phyloP scores from a whole-genome alignment of 352 stramenopile species.

The Globisporangium middletonii region DNA sequence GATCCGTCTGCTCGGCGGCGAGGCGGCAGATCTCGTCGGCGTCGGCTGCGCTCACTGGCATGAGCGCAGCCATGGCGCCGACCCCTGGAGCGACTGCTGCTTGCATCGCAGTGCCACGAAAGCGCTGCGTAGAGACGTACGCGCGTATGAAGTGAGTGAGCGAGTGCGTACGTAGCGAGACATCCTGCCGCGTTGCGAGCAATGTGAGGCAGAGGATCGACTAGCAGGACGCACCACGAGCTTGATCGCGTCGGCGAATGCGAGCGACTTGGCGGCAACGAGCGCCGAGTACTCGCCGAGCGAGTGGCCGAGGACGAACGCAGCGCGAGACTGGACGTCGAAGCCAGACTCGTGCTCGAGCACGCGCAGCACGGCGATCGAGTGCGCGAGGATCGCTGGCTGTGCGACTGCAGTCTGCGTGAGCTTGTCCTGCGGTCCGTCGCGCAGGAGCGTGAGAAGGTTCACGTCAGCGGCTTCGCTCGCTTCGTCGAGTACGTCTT shows the following conservation, averaged over 20 bases:
- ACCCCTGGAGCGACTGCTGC: constrained; percentile 39
- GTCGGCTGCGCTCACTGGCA: constrained; percentile 45
- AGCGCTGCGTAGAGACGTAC: constrained; percentile 24
- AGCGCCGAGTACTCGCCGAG: constrained; percentile 85
- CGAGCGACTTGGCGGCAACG: constrained; percentile 54
- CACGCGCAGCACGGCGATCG: constrained; percentile 64
- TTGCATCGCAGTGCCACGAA: constrained; percentile 68
- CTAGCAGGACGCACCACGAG: constrained; percentile 42
- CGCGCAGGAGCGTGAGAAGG: constrained; percentile 47
- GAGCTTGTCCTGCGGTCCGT: constrained; percentile 55
- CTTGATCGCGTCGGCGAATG: constrained; percentile 55
- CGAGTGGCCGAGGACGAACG: constrained; percentile 70
- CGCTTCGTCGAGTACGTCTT: constrained; percentile 66
- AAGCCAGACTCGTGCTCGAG: constrained; percentile 60
- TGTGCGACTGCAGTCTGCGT: constrained; percentile 71
- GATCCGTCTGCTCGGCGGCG: constrained; percentile 24
- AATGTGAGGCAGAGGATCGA: neutral
- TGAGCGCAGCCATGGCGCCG: constrained; percentile 74
- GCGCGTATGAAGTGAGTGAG: neutral
- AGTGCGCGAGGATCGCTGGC: constrained; percentile 76
- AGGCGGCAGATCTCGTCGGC: constrained; percentile 50
- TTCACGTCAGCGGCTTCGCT: constrained; percentile 65
- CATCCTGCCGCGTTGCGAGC: too few species aligned
- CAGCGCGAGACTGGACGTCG: constrained; percentile 18
- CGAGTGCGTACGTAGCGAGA: too few species aligned